A percentile compares a stretch with the other conserved stretches of the same genome.
Conservation (phyloP, 306 rosid genomes). For the Fragaria ananassa region DNA sequence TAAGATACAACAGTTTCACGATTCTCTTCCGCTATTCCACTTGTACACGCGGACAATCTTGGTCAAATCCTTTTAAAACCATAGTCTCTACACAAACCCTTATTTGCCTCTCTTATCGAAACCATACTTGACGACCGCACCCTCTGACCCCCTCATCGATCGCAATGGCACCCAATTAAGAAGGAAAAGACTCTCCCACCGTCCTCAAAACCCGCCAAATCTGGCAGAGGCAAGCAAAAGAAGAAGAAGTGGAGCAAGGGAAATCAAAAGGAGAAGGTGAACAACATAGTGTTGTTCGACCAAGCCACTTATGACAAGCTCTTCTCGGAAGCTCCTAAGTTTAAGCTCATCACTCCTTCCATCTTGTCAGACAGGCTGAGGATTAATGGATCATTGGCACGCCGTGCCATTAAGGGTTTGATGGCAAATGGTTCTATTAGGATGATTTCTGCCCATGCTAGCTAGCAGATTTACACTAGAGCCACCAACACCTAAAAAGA, state of each 20-base stretch:
- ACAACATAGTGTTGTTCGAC: constrained; percentile 35
- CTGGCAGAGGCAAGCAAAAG: constrained; percentile 5
- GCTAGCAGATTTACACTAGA: constrained; percentile 31
- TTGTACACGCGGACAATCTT: too few species aligned
- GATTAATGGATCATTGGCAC: constrained; percentile 11
- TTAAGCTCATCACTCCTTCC: constrained; percentile 32
- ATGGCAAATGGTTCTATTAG: constrained; percentile 28
- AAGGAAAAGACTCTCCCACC: constrained; percentile 4
- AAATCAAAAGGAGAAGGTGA: constrained; percentile 37
- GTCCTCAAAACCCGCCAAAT: constrained; percentile 8
- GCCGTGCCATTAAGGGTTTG: constrained; percentile 24
- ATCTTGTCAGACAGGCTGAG: constrained; percentile 31
- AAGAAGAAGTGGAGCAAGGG: constrained; percentile 32
- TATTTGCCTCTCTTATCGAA: too few species aligned
- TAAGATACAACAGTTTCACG: too few species aligned
- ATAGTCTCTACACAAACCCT: too few species aligned
- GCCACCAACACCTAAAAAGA: constrained; percentile 25
- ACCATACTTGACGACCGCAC: too few species aligned
- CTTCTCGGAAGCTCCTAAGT: constrained; percentile 24
- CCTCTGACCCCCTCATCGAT: too few species aligned
- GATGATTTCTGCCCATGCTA: constrained; percentile 26
- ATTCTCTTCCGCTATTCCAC: too few species aligned
- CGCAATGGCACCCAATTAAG: not conserved
- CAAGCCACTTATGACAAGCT: constrained; percentile 35
- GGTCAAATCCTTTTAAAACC: too few species aligned